Base-by-base conservation (phyloP, 208 protist genomes). In the Acanthamoeba culbertsoni region DNA sequence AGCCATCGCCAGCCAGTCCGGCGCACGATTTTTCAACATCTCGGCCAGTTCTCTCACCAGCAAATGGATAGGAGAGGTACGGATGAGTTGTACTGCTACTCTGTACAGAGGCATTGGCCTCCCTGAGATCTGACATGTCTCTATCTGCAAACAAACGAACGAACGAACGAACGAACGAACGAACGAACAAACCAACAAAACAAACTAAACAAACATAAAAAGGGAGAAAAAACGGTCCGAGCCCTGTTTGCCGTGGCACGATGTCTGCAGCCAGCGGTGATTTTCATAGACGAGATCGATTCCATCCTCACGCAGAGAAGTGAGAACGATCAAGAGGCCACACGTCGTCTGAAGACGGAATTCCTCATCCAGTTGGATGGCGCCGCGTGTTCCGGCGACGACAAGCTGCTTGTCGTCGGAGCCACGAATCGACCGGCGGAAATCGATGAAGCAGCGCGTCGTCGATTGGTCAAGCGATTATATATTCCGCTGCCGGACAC, bases 251-350 rank as follows among this genome's bases (percentile, higher is more conserved):
- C 93, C 14, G 93, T 98, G 23, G 98, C 98, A 18, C 59, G 93
- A 10, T 62, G 91, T 63, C 82, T 96, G 10, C 94, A 96, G 71
- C 97, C 97, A 4, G 84, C 97, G 8, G 96, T 98, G 40, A 97
- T 99, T 18, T 99, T 99, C 95, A 98, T 99, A 88, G 98, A 99
- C 84, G 98, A 99, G 91, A 98, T 98, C 57, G 98, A 98, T 92
- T 98, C 98, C 0, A 42, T 98, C 26, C 94, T 98, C 8, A 95
- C 93, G 0, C 93, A 96, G 77, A 55, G 96, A 12, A 75, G 43
- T 18, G 63, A 95, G 73, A 55, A 86, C 77, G 96, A 98, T 59
- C 94, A 98, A 86, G 98, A 99, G 55, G 94, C 97, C 1, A 96
- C 95, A 5, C 77, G 98, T 31, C 93, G 98, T 16, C 91, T 99